These are phyloP conservation scores for Fusarium sp. DNA, from an alignment of 2,329 filamentous ascomycete genomes.

Conservation along the genomic window DNA sequence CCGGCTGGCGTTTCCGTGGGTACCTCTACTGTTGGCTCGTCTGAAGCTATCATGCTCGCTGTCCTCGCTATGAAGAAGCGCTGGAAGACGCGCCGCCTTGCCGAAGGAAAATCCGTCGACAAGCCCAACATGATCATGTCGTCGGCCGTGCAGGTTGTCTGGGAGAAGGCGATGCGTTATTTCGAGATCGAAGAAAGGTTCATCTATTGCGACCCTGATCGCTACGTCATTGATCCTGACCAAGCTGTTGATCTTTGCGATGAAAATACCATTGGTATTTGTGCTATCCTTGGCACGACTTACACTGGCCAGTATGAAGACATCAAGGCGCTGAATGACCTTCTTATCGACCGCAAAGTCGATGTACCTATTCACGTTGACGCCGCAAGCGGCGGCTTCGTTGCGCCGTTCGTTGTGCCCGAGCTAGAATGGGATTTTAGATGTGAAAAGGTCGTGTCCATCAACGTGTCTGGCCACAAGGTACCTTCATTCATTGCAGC, in stretches of 20 bases:
- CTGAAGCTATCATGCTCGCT: conserved; percentile 83
- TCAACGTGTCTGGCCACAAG: conserved; percentile 95
- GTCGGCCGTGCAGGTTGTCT: conserved; percentile 94
- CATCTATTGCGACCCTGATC: conserved; percentile 66
- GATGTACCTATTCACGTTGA: conserved; percentile 93
- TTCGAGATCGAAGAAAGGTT: conserved; percentile 92
- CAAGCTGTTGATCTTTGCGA: conserved; percentile 66
- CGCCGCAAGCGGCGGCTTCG: conserved; percentile 89
- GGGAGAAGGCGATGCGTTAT: conserved; percentile 89
- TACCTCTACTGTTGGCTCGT: conserved; percentile 86
- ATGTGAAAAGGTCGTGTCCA: conserved; percentile 85
- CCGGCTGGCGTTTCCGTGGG: conserved; percentile 76
- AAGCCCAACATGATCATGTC: conserved; percentile 94
- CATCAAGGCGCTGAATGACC: conserved; percentile 87
- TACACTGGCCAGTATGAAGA: conserved; percentile 98
- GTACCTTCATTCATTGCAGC: background rate
- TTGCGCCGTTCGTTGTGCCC: conserved; percentile 88
- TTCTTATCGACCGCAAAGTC: conserved; percentile 75
- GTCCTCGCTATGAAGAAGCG: conserved; percentile 93
- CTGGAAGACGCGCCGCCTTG: conserved; percentile 86
- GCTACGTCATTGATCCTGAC: conserved; percentile 69
- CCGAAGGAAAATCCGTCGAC: conserved; percentile 79
- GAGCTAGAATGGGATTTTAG: conserved; percentile 91
- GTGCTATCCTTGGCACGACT: conserved; percentile 86
- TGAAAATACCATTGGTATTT: conserved; percentile 85